Evolutionary conservation across 345 rosid genomes (phyloP), one percentile per base, ranked within the genome.

Genomic region (Populus deltoides): DNA sequence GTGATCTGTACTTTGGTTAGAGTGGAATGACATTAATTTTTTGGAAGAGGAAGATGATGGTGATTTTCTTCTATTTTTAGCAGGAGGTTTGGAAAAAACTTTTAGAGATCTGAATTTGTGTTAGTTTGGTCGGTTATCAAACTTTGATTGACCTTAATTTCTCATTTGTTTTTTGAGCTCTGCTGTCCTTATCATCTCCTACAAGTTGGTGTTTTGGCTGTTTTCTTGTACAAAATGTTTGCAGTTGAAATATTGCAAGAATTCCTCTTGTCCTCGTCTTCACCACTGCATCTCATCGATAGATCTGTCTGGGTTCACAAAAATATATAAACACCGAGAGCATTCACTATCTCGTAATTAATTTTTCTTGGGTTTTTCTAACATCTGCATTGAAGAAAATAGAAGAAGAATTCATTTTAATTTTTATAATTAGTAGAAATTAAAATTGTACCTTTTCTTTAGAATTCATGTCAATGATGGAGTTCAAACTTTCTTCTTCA

Each of bases 211-310:
- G 76, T 77, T 75, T 74, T 74, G 83, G 79, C 79, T 78, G 84
- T 83, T 86, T 41, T 16, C 71, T 68, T 82, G 87, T 85, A 83
- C 83, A 86, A 88, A 85, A 80, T 78, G 84, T 80, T 86, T 83
- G 88, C 84, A 57, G 87, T 82, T 85, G 81, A 86, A 78, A 83
- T 75, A 63, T 67, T 78, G 77, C 3, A 51, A 49, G 72, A 45
- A 31, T n/a, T 80, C 68, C 77, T 68, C 66, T 66, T 75, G 29
- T 75, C 59, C 20, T 70, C 31, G 15, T 25, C 72, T 66, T 69
- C 68, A 71, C 74, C 36, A 27, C 71, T 53, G 62, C 35, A 20
- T 62, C 7, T 41, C 25, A 80, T 70, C 57, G 43, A 57, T 68
- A 41, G 78, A 81, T 81, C 82, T 75, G 55, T 63, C 67, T 22